Conservation (phyloP, 176 grass and related monocot species). For the Chloris gayana region DNA sequence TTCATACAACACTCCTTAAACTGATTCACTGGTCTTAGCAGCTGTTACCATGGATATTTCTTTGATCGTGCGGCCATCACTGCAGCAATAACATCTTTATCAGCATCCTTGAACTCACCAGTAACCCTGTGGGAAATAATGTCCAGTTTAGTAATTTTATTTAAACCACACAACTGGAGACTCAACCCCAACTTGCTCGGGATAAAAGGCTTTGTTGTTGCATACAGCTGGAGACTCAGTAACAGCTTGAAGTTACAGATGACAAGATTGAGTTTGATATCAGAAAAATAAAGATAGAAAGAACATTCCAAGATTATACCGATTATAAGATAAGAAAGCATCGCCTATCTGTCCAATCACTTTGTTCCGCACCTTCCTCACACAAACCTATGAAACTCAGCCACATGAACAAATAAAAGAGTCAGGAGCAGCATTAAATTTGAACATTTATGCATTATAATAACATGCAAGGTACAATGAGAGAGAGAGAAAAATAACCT, state of each 20-base stretch:
- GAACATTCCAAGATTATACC: conserved; percentile 47
- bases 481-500: conserved; percentile 50
- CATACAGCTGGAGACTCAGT: neutral
- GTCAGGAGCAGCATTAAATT: neutral
- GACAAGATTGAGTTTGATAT: neutral
- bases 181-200: no score
- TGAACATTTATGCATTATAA: neutral
- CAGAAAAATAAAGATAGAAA: neutral
- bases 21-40: no score
- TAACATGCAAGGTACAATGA: neutral
- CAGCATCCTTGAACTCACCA: conserved; percentile 63
- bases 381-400: conserved; percentile 62
- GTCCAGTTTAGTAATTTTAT: neutral
- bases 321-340: conserved; percentile 78
- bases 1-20: neutral
- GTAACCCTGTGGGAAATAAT: conserved; percentile 54
- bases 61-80: neutral
- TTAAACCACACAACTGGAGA: neutral
- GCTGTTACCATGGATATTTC: neutral
- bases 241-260: neutral
- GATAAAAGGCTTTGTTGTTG: no score
- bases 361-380: conserved; percentile 95
- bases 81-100: neutral
- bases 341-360: conserved; percentile 88
- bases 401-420: neutral